Base-by-base conservation (phyloP, 306 rosid species). In the cucumber (Cucumis sativus) region DNA sequence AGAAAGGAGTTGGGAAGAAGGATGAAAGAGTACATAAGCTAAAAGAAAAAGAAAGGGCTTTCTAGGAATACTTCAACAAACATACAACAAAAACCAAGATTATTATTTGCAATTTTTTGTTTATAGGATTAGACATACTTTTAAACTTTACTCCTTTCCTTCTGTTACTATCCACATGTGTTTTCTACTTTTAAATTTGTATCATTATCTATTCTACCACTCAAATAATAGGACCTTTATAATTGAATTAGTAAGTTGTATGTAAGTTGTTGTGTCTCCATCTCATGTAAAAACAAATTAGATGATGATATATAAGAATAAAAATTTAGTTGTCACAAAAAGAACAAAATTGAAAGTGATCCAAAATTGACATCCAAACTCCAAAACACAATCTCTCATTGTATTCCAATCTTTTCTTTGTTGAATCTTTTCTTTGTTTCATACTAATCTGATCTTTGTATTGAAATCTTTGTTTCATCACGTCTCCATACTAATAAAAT, bases 1-100 rank as follows among this genome's bases (percentile, higher is more conserved):
- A 90, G 98, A 82, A 79, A 80, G 81, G 98, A 91, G 81, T 39
- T 93, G 83, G 82, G 76, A 70, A 91, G 95, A 79, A 88, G 98
- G 79, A 69, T 89, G 56, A 74, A 74, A 54, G 77, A 51, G 20
- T 74, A n/a, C 47, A 6, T 74, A 17, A 10, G 77, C 21, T 25
- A 20, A 30, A n/a, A 17, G 16, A n/a, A 20, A 30, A n/a, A 17
- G 16, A n/a, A 21, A n/a, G 30, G 23, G 61, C 11, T 17, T 16
- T 73, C 16, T 45, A 56, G 47, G 5, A 56, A 30, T 28, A 28
- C 6, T 52, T 52, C 47, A 6, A 10, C 66, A 18, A 18, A 5
- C 28, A 4, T 66, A 39, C 52, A 43, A 13, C 73, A 33, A 43
- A 8, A 0, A 47, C 49, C 52, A 75, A 75, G 64, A 55, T 75